These are phyloP conservation scores for Hypomyces perniciosus DNA, from an alignment of 2,329 filamentous ascomycete species.

Conservation along the genomic window DNA sequence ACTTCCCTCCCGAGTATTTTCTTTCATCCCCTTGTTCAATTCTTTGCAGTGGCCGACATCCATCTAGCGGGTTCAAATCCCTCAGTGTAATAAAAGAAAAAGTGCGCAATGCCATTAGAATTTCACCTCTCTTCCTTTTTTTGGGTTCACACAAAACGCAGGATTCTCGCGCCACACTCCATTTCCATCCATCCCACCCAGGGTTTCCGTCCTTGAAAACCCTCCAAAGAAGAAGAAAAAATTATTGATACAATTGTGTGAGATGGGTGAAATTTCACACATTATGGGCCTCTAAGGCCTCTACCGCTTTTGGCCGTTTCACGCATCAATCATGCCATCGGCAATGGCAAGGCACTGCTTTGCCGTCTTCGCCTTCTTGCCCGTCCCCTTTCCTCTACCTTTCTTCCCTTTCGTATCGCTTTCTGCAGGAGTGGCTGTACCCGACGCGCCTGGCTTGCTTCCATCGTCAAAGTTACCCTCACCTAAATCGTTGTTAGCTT, in stretches of 20 bases:
- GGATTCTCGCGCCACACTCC: background rate
- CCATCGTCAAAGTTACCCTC: slow-evolving; percentile 94
- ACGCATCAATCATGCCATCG: slow-evolving; percentile 44
- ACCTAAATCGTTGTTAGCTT: slow-evolving; percentile 49
- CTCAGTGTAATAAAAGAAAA: too few species aligned
- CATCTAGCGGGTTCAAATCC: too few species aligned
- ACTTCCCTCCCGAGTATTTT: too few species aligned
- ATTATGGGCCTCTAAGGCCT: background rate
- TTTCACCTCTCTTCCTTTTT: background rate
- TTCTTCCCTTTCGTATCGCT: slow-evolving; percentile 46
- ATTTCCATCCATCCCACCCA: background rate
- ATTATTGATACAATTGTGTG: slow-evolving; percentile 7
- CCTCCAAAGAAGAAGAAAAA: background rate
- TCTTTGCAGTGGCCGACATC: too few species aligned
- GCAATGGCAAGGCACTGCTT: slow-evolving; percentile 64
- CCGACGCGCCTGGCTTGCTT: slow-evolving; percentile 63
- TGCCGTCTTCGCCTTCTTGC: slow-evolving; percentile 58
- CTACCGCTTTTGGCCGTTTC: slow-evolving; percentile 1
- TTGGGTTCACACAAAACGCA: background rate
- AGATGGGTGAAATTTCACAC: slow-evolving; percentile 1
- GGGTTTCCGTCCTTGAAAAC: background rate
- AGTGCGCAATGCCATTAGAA: too few species aligned
- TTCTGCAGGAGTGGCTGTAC: slow-evolving; percentile 74
- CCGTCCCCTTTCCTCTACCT: slow-evolving; percentile 48
- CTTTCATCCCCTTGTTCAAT: too few species aligned